A percentile compares a stretch with the other conserved stretches of the same genome.
Conservation (phyloP, 192 early-diverging fungal genomes). For the Backusella sp. region DNA sequence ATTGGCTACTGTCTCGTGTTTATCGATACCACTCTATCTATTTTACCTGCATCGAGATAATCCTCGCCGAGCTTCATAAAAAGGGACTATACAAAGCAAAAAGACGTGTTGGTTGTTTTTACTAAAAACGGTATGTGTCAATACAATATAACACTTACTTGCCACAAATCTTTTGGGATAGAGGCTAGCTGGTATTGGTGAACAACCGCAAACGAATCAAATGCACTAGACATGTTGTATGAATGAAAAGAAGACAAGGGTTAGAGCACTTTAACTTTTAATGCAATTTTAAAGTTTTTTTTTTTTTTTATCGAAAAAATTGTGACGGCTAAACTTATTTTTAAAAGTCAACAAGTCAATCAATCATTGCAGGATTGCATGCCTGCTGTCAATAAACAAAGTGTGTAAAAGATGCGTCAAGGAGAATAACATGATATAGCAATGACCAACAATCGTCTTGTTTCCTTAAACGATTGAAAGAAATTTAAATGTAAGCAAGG, state of each 20-base stretch:
- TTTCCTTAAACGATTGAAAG: no score
- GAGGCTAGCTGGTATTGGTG: conserved; percentile 50
- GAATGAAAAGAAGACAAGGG: conserved; percentile 3
- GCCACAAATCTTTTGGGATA: conserved; percentile 51
- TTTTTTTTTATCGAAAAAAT: neutral
- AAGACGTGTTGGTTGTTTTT: neutral
- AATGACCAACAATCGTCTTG: no score
- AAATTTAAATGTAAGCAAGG: no score
- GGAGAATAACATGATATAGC: no score
- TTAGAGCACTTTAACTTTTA: neutral
- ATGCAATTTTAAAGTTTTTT: conserved; percentile 2
- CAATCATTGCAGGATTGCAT: no score
- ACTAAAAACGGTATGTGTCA: neutral
- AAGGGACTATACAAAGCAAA: conserved; percentile 32
- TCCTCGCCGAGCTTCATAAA: conserved; percentile 51
- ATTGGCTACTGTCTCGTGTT: neutral
- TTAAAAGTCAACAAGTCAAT: neutral
- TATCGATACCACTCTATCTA: neutral
- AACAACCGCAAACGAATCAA: conserved; percentile 36
- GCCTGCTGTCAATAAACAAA: no score
- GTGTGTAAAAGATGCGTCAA: no score
- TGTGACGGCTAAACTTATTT: neutral
- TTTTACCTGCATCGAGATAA: conserved; percentile 49
- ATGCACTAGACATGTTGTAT: conserved; percentile 19
- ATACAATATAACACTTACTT: conserved; percentile 29